Conservation (phyloP, 1,139 yeast genomes). For the Chernovozyma aurita region DNA sequence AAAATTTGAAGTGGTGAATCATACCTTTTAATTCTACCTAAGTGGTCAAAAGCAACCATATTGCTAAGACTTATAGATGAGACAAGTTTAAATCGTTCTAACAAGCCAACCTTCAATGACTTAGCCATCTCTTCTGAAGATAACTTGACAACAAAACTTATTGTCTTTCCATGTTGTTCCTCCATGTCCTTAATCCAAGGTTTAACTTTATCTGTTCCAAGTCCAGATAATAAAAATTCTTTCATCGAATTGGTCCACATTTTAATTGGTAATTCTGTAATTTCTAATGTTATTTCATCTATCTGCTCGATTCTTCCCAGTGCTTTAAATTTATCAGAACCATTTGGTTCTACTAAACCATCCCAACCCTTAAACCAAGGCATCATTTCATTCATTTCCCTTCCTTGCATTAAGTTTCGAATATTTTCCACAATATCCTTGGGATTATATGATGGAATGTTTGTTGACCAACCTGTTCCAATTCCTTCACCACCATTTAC, state of each 20-base stretch:
- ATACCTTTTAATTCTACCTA: slow-evolving; percentile 82
- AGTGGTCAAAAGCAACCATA: slow-evolving; percentile 96
- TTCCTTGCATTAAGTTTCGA: slow-evolving; percentile 66
- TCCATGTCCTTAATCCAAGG: slow-evolving; percentile 95
- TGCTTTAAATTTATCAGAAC: slow-evolving; percentile 65
- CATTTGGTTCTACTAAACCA: slow-evolving; percentile 67
- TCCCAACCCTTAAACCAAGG: slow-evolving; percentile 99
- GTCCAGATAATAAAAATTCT: slow-evolving; percentile 72
- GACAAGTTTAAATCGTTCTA: slow-evolving; percentile 77
- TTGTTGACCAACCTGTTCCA: slow-evolving; percentile 99
- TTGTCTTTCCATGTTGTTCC: slow-evolving; percentile 84
- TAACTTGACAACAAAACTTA: slow-evolving; percentile 74
- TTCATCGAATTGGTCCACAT: slow-evolving; percentile 92
- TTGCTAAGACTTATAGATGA: slow-evolving; percentile 69
- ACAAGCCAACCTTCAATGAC: slow-evolving; percentile 66
- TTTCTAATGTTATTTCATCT: slow-evolving; percentile 77
- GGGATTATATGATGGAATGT: slow-evolving; percentile 89
- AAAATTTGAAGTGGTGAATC: slow-evolving; percentile 72
- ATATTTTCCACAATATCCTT: slow-evolving; percentile 73
- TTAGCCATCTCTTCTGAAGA: slow-evolving; percentile 80
- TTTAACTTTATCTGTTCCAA: slow-evolving; percentile 66
- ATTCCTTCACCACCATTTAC: slow-evolving; percentile 98
- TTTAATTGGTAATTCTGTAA: slow-evolving; percentile 88
- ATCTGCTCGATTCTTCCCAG: slow-evolving; percentile 78
- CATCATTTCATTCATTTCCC: slow-evolving; percentile 65